Base-by-base conservation (phyloP, 305 asterid genomes). In the Fraxinus nigra region DNA sequence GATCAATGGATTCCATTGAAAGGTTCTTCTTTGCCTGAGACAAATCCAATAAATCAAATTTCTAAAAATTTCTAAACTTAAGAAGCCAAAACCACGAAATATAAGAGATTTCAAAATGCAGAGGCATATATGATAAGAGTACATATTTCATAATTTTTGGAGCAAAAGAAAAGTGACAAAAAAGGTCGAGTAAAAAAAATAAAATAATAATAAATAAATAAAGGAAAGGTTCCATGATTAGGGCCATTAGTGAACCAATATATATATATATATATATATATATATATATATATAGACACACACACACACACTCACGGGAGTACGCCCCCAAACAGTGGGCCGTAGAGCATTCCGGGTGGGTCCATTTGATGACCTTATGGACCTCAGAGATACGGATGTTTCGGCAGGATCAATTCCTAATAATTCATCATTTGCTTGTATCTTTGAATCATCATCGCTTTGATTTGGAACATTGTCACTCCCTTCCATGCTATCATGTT, bases 1-100 rank as follows among this genome's bases (percentile, higher is more conserved):
- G 82, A 73, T 94, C 98, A 76, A 93, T 88, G 75, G 97, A 92
- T 81, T 97, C 99, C 96, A 89, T 90, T 14, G 98, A 90, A 37
- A 91, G 95, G 87, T 94, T 94, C 93, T 91, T 96, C 89, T 85
- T 89, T 83, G 82, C 93, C 92, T 90, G 88, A 86, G 28, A n/a
- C 83, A 75, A 82, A 87, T 35, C n/a, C 77, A 86, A 20, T 13
- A 76, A 59, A 81, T 79, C 80, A 86, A 80, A 81, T 40, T 22
- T 14, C 30, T 38, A 28, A 79, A 81, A 24, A 67, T 74, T 79
- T 33, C 56, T 76, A 63, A 38, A 81, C 35, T 40, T 78, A 72
- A 73, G 86, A 67, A 34, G 63, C 32, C 28, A 69, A 33, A 76
- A 67, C 75, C 35, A 77, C 1, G 43, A 28, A 72, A 59, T 33